These are phyloP conservation scores for Mycena capillaripes DNA, from an alignment of 768 basidiomycete species.

Conservation along the genomic window DNA sequence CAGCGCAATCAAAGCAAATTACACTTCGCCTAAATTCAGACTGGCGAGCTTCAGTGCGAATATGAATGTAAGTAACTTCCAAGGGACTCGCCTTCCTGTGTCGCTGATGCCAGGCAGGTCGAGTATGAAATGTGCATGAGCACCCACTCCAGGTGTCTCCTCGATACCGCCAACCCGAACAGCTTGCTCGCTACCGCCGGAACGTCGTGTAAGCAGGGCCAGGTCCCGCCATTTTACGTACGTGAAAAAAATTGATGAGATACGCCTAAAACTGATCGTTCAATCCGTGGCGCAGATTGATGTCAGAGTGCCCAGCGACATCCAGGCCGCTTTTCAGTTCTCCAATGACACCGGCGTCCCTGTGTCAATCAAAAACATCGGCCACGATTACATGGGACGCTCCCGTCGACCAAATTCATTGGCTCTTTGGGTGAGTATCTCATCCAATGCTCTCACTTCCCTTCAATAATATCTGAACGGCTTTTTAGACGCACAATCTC, in stretches of 20 bases:
- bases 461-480: too few relatives aligned
- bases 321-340: constrained; percentile 40
- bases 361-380: constrained; percentile 45
- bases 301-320: constrained; percentile 33
- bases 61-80: constrained; percentile 11
- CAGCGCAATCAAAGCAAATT: constrained; percentile 7
- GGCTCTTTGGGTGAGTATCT: constrained; percentile 39
- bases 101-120: background rate
- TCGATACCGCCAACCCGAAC: background rate
- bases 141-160: background rate
- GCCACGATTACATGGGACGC: constrained; percentile 45
- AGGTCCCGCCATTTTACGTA: constrained; percentile 26
- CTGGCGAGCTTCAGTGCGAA: constrained; percentile 13
- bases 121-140: constrained; percentile 20
- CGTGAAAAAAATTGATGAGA: background rate
- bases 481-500: constrained; percentile 27
- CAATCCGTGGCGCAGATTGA: constrained; percentile 34
- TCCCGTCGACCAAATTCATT: constrained; percentile 39
- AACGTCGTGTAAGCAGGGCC: constrained; percentile 21
- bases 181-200: background rate
- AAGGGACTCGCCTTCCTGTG: too few relatives aligned
- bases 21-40: constrained; percentile 10
- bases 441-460: background rate
- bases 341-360: constrained; percentile 33
- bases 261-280: background rate